Conservation (phyloP, 1,284 basidiomycete genomes). For the Meripilus lineatus region DNA sequence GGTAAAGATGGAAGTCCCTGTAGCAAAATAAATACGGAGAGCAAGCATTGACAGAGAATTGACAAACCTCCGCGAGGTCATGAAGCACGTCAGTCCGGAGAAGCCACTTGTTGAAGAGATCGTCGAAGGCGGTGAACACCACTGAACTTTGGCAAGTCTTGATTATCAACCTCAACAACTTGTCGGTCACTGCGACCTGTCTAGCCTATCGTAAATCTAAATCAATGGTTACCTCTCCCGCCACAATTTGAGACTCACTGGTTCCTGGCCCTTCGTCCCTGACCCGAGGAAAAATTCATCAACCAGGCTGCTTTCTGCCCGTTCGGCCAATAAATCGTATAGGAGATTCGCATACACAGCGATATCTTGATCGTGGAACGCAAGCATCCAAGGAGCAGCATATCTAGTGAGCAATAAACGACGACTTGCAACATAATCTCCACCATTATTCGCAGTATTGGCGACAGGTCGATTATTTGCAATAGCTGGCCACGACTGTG, state of each 20-base stretch:
- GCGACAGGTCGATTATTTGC: slow-evolving; percentile 32
- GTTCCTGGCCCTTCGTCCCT: slow-evolving; percentile 10
- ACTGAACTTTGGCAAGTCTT: slow-evolving; percentile 51
- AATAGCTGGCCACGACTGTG: slow-evolving; percentile 44
- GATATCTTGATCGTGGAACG: slow-evolving; percentile 55
- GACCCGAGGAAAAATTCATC: slow-evolving; percentile 19
- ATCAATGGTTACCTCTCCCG: background rate
- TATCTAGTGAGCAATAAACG: slow-evolving; percentile 47
- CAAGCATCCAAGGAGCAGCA: slow-evolving; percentile 57
- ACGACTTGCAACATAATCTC: slow-evolving; percentile 57
- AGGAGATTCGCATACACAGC: slow-evolving; percentile 42
- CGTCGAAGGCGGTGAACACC: slow-evolving; percentile 57
- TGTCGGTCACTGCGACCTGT: slow-evolving; percentile 25
- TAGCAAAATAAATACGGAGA: slow-evolving; percentile 1
- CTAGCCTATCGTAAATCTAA: slow-evolving; percentile 12
- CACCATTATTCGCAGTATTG: slow-evolving; percentile 52
- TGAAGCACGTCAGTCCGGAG: slow-evolving; percentile 37
- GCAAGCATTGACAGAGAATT: background rate
- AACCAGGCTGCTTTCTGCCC: slow-evolving; percentile 33
- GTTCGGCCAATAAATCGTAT: slow-evolving; percentile 45
- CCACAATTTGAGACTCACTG: background rate
- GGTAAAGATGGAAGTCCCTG: slow-evolving; percentile 52
- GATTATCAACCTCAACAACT: slow-evolving; percentile 46
- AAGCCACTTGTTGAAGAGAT: slow-evolving; percentile 63
- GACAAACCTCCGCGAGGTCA: slow-evolving; percentile 32